These are phyloP conservation scores for Sapria himalayana DNA, from an alignment of 345 rosid genomes.

Conservation along the genomic window DNA sequence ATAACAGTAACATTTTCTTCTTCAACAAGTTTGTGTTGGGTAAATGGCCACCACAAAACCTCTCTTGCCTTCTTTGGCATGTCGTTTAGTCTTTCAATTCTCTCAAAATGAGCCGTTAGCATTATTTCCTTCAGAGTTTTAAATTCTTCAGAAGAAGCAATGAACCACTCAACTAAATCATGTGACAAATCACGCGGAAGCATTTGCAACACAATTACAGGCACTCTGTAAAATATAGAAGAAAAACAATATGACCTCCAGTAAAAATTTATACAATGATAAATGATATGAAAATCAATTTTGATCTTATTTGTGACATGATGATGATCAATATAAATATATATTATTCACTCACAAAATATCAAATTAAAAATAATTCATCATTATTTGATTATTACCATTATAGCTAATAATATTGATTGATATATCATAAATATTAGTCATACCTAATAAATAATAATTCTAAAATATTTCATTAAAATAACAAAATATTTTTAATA, in stretches of 20 bases:
- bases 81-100: constrained; percentile 32
- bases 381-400: no score
- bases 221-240: constrained; percentile 32
- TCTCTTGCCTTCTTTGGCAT: constrained; percentile 61
- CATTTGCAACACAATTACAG: constrained; percentile 66
- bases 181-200: constrained; percentile 60
- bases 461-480: no score
- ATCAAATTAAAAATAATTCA: no score
- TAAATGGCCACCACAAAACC: constrained; percentile 93
- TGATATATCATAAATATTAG: no score
- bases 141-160: constrained; percentile 31
- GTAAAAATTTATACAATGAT: background rate
- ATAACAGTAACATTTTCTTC: constrained; percentile 52
- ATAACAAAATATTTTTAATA: no score
- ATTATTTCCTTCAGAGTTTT: constrained; percentile 35
- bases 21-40: constrained; percentile 70
- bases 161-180: constrained; percentile 75
- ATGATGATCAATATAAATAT: no score
- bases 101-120: constrained; percentile 35
- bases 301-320: no score
- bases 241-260: background rate
- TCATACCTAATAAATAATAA: no score
- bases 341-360: no score
- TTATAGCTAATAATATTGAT: no score
- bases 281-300: no score